A percentile compares a stretch with the other conserved stretches of the same genome.
These are phyloP conservation scores for Erucastrum elatum DNA, from an alignment of 345 rosid genomes.

Conservation along the genomic window DNA sequence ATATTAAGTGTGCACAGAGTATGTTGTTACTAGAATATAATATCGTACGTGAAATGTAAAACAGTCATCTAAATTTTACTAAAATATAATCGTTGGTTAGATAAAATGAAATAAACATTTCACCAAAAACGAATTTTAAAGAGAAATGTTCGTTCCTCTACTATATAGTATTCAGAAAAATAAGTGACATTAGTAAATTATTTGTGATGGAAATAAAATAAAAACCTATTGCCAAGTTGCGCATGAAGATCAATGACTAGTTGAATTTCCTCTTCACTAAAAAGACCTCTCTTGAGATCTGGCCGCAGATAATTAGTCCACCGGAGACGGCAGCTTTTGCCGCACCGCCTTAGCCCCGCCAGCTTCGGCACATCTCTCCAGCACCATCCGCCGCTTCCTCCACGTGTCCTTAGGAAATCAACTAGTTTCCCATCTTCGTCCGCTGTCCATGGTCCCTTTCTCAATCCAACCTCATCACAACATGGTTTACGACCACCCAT, in stretches of 20 bases:
- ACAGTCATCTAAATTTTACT: neutral
- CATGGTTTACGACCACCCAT: constrained; percentile 71
- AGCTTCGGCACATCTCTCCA: constrained; percentile 78
- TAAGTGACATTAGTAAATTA: neutral
- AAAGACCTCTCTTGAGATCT: constrained; percentile 70
- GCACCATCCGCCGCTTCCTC: constrained; percentile 72
- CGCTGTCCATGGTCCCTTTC: constrained; percentile 79
- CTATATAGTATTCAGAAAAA: neutral
- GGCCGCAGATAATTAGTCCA: constrained; percentile 90
- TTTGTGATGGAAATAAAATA: neutral
- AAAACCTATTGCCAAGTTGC: constrained; percentile 68
- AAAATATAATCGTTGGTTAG: neutral
- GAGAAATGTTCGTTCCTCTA: neutral
- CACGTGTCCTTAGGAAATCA: constrained; percentile 55
- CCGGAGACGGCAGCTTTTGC: constrained; percentile 82
- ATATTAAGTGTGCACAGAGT: neutral
- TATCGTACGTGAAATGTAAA: neutral
- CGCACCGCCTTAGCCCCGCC: constrained; percentile 72
- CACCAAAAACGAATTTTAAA: neutral
- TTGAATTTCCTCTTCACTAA: constrained; percentile 58
- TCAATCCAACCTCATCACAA: constrained; percentile 66
- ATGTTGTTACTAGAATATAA: neutral
- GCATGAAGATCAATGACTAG: constrained; percentile 76
- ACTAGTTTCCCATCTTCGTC: constrained; percentile 72
- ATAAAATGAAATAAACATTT: neutral